Conservation (phyloP, 345 rosid species). For the Cardamine occulta region DNA sequence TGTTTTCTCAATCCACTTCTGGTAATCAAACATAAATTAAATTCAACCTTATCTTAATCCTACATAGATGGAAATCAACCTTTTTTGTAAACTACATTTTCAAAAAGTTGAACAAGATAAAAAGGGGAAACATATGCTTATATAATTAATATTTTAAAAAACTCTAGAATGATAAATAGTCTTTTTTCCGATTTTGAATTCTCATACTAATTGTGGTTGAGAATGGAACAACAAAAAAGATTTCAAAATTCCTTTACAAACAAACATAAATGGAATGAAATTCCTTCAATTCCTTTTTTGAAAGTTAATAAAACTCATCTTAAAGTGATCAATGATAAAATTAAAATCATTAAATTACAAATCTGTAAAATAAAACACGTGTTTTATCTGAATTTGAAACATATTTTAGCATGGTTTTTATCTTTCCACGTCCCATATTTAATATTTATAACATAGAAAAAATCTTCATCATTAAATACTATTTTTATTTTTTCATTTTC, state of each 20-base stretch:
- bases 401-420: background rate
- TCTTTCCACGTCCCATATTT: constrained; percentile 10
- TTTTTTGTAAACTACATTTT: background rate
- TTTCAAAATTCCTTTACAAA: background rate
- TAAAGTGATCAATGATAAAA: background rate
- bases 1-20: constrained; percentile 15
- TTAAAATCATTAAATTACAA: background rate
- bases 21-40: constrained; percentile 19
- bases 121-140: background rate
- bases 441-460: background rate
- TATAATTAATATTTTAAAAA: background rate
- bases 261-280: constrained; percentile 8
- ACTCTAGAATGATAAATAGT: background rate
- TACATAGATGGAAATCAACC: background rate
- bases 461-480: background rate
- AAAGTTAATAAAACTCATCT: background rate
- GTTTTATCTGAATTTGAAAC: background rate
- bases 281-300: background rate
- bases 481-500: background rate
- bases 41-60: constrained; percentile 36
- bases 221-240: background rate
- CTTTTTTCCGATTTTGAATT: background rate
- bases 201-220: background rate
- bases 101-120: constrained; percentile 16
- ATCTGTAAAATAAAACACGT: background rate